Base-by-base conservation (phyloP, 106 monocot species). In the Apostasia ramifera region DNA sequence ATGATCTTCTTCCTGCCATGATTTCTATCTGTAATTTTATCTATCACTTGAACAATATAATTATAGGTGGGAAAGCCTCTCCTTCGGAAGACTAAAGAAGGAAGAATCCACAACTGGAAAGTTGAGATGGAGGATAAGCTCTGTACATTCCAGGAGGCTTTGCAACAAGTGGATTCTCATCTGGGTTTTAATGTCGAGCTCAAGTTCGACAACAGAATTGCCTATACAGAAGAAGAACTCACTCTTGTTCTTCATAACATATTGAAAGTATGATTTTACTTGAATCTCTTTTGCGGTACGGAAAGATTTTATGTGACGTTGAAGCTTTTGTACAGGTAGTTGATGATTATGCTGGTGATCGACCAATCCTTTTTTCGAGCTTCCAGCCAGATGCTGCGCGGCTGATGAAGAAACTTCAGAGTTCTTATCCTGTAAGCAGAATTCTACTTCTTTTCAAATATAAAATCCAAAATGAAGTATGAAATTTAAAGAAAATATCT, bases 361-460 rank as follows among this genome's bases (percentile, higher is more conserved):
- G 94, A 59, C 57, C 82, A 5, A 77, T 94, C 57, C 73, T 94
- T 46, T 94, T 94, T 79, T 94, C 94, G 1, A 85, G 80, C 47
- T 94, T 94, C 75, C 94, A 94, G 50, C 90, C 94, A 1, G 94
- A 94, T 53, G 94, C 90, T 2, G 90, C 82, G n/a, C 79, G 59
- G 62, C 41, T 93, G 5, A 84, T 89, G 57, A 68, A 79, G 49
- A 84, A 80, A 45, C 75, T 93, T 49, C 93, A 93, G 61, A 78
- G 40, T 38, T 52, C 14, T 50, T 78, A 89, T 54, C 93, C 89
- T 52, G 93, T 89, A 84, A 81, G 44, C 2, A 0, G 0, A 40
- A 1, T n/a, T 10, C 4, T 54, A 5, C 40, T 3, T 7, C 15
- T 15, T 50, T 44, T 50, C 45, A 6, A 26, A 26, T 26, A 26